Conservation (phyloP, 2,329 filamentous ascomycete species). For the Trichoderma sp. region DNA sequence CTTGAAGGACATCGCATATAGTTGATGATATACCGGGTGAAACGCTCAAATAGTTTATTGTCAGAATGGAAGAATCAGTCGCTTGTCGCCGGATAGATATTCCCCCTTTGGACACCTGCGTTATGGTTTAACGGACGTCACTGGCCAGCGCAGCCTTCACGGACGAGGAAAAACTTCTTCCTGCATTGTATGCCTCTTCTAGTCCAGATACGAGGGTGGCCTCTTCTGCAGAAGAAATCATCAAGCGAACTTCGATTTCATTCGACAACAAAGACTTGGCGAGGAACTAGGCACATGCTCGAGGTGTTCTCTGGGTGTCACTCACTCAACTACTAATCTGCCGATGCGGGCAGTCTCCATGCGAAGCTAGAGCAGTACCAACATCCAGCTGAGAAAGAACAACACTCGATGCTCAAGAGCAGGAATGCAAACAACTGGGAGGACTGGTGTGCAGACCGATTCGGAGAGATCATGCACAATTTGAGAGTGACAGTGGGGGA, state of each 20-base stretch:
- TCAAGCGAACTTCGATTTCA: slow-evolving; percentile 77
- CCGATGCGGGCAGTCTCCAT: slow-evolving; percentile 46
- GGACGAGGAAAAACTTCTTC: slow-evolving; percentile 80
- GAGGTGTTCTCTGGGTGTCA: slow-evolving; percentile 30
- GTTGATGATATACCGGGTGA: slow-evolving; percentile 29
- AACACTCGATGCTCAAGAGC: slow-evolving; percentile 55
- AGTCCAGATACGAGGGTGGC: slow-evolving; percentile 81
- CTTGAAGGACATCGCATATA: neutral
- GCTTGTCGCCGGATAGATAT: too few species aligned
- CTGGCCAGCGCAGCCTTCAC: slow-evolving; percentile 84
- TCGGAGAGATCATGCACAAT: slow-evolving; percentile 53
- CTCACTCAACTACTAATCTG: neutral
- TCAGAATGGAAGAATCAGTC: slow-evolving; percentile 39
- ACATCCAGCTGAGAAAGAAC: slow-evolving; percentile 50
- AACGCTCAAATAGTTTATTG: slow-evolving; percentile 36
- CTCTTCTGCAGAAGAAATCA: slow-evolving; percentile 80
- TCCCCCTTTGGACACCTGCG: neutral
- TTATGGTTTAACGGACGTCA: slow-evolving; percentile 46
- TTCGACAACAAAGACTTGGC: slow-evolving; percentile 69
- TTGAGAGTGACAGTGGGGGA: slow-evolving; percentile 35
- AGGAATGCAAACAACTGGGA: slow-evolving; percentile 63
- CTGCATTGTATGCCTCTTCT: slow-evolving; percentile 80
- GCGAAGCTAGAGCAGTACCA: slow-evolving; percentile 57
- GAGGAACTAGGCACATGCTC: slow-evolving; percentile 75
- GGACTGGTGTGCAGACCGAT: slow-evolving; percentile 63